Percentiles rank a stretch among this genome's conserved stretches.
phyloP scores from a whole-genome alignment of 2,329 filamentous ascomycete species.

The Teratosphaeria zuluensis region DNA sequence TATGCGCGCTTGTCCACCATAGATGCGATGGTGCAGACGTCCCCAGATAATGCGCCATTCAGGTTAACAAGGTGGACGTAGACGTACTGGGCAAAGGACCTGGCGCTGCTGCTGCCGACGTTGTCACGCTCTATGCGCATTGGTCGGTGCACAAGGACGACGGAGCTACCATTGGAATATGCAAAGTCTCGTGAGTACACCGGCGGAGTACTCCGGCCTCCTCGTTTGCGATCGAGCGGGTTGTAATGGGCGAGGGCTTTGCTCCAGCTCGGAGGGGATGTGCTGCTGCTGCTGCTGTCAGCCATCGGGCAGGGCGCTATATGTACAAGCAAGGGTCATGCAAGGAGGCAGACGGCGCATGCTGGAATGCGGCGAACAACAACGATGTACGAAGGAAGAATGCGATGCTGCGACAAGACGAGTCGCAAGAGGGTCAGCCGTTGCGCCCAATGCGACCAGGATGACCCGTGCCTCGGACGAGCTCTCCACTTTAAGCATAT shows the following conservation, averaged over 20 bases:
- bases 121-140: constrained; percentile 37
- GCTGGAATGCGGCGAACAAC: neutral
- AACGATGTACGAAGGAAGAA: neutral
- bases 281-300: neutral
- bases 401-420: too few species aligned
- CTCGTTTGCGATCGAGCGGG: constrained; percentile 1
- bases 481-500: neutral
- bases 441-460: neutral
- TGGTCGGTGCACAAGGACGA: constrained; percentile 20
- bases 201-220: constrained; percentile 6
- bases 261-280: constrained; percentile 1
- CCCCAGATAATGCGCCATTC: constrained; percentile 12
- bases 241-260: constrained; percentile 2
- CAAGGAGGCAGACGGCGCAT: constrained; percentile 3
- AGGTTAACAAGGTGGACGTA: constrained; percentile 28
- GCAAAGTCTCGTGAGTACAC: constrained; percentile 34
- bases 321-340: neutral
- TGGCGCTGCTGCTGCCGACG: constrained; percentile 38
- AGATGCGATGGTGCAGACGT: constrained; percentile 11
- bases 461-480: too few species aligned
- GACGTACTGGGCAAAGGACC: constrained; percentile 45
- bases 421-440: neutral
- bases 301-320: constrained; percentile 2
- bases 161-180: constrained; percentile 30
- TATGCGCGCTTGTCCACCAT: constrained; percentile 11